Percentiles rank a stretch among this genome's conserved stretches.
These are phyloP conservation scores for Chrysoporthe cubensis DNA, from an alignment of 2,329 filamentous ascomycete species.

Conservation along the genomic window DNA sequence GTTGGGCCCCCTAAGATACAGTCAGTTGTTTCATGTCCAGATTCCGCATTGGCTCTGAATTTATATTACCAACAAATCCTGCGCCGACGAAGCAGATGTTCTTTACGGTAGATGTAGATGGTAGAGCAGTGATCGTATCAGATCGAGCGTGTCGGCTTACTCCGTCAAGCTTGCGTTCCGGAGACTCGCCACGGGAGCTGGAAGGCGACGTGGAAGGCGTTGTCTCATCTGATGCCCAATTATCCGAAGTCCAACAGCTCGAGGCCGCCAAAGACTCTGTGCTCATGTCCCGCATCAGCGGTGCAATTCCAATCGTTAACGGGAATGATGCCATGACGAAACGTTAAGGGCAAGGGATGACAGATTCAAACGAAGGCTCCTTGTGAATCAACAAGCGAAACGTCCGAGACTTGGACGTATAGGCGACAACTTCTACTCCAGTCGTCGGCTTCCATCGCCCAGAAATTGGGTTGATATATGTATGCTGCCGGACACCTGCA, in stretches of 20 bases:
- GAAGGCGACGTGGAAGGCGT: conserved; percentile 34
- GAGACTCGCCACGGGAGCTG: conserved; percentile 33
- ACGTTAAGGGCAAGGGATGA: conserved; percentile 13
- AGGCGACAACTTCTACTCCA: not conserved
- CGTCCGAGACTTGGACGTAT: not conserved
- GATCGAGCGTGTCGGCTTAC: conserved; percentile 10
- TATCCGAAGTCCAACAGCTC: conserved; percentile 12
- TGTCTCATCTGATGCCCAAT: conserved; percentile 23
- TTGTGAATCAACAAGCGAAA: not conserved
- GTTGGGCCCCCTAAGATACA: conserved; percentile 58
- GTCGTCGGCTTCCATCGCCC: not conserved
- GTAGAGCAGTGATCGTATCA: conserved; percentile 13
- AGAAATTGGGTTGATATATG: conserved; percentile 19
- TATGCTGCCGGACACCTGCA: conserved; percentile 15
- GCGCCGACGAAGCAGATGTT: conserved; percentile 62
- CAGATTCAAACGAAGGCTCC: not conserved
- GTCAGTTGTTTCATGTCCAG: not conserved
- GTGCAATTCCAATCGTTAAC: conserved; percentile 7
- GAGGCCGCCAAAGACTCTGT: conserved; percentile 29
- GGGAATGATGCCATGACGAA: conserved; percentile 14
- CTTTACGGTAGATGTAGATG: conserved; percentile 29
- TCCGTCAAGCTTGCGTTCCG: conserved; percentile 30
- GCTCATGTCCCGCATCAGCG: conserved; percentile 25
- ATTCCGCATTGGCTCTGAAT: not conserved
- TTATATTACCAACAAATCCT: conserved; percentile 57